phyloP scores from a whole-genome alignment of 169 alveolate genomes.

The Plasmodium knowlesi region DNA sequence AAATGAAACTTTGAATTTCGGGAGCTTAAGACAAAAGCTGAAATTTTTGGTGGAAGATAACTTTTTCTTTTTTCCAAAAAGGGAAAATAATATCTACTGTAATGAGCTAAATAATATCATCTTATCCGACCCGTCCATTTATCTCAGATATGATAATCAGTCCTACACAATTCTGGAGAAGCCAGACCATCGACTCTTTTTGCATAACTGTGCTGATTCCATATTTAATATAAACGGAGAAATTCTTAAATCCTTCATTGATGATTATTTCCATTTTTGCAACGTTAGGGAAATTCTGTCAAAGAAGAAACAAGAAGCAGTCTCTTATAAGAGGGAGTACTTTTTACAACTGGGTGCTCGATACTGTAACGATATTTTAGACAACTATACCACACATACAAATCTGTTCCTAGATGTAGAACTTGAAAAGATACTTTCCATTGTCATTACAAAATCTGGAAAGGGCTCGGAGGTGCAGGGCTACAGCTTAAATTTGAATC shows the following conservation, averaged over 20 bases:
- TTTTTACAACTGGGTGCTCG: conserved; percentile 71
- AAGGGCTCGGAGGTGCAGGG: conserved; percentile 67
- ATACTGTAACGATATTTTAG: conserved; percentile 63
- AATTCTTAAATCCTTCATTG: conserved; percentile 41
- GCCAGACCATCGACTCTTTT: conserved; percentile 58
- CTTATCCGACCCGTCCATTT: conserved; percentile 49
- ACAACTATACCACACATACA: conserved; percentile 52
- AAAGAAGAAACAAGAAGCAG: conserved; percentile 13
- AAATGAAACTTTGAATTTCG: conserved; percentile 27
- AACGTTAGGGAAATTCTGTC: conserved; percentile 40
- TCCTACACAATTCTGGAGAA: conserved; percentile 62
- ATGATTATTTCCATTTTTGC: conserved; percentile 52
- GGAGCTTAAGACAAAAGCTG: conserved; percentile 29
- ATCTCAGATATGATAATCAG: conserved; percentile 65
- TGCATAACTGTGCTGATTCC: conserved; percentile 65
- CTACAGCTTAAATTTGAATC: conserved; percentile 44
- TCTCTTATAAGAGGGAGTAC: conserved; percentile 60
- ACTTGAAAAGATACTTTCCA: conserved; percentile 52
- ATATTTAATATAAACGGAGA: conserved; percentile 62
- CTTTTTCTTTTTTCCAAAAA: conserved; percentile 48
- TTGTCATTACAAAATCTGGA: conserved; percentile 73
- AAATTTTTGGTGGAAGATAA: conserved; percentile 68
- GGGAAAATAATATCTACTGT: conserved; percentile 27
- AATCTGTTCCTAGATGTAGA: conserved; percentile 48
- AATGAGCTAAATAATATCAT: conserved; percentile 54